A percentile compares a stretch with the other conserved stretches of the same genome.
Evolutionary conservation across 768 basidiomycete genomes (phyloP).

Genomic region (Amanita muscaria): DNA sequence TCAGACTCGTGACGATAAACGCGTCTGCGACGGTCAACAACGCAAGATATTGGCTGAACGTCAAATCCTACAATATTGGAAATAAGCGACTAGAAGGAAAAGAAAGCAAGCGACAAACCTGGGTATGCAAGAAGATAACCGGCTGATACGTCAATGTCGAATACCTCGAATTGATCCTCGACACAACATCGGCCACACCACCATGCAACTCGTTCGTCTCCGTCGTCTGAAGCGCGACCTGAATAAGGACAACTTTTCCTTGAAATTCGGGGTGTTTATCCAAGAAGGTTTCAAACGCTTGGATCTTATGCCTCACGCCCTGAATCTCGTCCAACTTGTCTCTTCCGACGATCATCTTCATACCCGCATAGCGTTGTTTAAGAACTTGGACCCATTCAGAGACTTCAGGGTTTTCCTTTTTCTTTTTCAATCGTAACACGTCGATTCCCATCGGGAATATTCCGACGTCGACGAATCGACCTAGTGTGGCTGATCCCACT

Average conservation of each 20-base stretch:
- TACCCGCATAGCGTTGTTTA: constrained; percentile 74
- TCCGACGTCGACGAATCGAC: constrained; percentile 74
- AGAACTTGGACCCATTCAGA: constrained; percentile 73
- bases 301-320: constrained; percentile 77
- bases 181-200: constrained; percentile 64
- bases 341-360: constrained; percentile 81
- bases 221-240: constrained; percentile 80
- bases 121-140: constrained; percentile 77
- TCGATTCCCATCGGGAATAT: constrained; percentile 92
- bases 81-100: not conserved
- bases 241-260: constrained; percentile 76
- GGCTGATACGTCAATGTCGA: constrained; percentile 84
- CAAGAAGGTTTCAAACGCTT: constrained; percentile 77
- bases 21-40: constrained; percentile 77
- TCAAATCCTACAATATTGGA: constrained; percentile 39
- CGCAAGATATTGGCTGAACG: constrained; percentile 80
- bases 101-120: constrained; percentile 16
- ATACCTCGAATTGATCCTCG: constrained; percentile 76
- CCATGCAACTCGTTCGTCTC: constrained; percentile 68
- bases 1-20: constrained; percentile 74
- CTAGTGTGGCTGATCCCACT: constrained; percentile 27
- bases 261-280: constrained; percentile 74
- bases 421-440: constrained; percentile 54
- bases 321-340: constrained; percentile 88
- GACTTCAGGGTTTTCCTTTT: constrained; percentile 72